phyloP scores from a whole-genome alignment of 140 eudicot species.

The Flaveria floridana region DNA sequence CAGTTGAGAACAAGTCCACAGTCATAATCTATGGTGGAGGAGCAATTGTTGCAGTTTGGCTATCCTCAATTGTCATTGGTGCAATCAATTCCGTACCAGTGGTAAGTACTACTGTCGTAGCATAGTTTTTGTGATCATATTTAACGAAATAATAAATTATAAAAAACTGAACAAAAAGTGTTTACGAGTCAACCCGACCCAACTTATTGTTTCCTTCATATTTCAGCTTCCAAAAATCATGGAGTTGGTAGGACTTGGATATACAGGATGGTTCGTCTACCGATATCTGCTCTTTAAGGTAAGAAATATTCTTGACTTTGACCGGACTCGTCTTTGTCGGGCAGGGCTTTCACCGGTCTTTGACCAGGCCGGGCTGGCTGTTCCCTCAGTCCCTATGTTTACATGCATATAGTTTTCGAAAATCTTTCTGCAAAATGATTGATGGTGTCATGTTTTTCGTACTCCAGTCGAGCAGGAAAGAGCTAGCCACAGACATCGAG shows the following conservation, averaged over 20 bases:
- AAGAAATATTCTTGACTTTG: not conserved
- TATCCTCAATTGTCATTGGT: constrained; percentile 78
- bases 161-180: not conserved
- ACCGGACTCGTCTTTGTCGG: constrained; percentile 2
- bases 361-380: not conserved
- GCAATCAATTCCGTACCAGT: constrained; percentile 88
- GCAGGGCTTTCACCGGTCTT: not conserved
- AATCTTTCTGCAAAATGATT: not conserved
- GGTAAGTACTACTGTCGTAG: constrained; percentile 47
- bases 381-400: not conserved
- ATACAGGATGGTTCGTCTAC: constrained; percentile 56
- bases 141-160: not conserved
- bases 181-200: not conserved
- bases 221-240: constrained; percentile 86
- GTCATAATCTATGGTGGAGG: constrained; percentile 90
- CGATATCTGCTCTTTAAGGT: constrained; percentile 54
- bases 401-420: not conserved
- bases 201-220: not conserved
- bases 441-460: constrained; percentile 7
- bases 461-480: constrained; percentile 87
- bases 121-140: not conserved
- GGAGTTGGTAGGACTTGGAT: constrained; percentile 85
- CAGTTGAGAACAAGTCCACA: constrained; percentile 90
- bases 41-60: constrained; percentile 76
- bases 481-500: constrained; percentile 79